Conservation (phyloP, 495 filamentous ascomycete genomes). For the Saxophila tyrrhenica region DNA sequence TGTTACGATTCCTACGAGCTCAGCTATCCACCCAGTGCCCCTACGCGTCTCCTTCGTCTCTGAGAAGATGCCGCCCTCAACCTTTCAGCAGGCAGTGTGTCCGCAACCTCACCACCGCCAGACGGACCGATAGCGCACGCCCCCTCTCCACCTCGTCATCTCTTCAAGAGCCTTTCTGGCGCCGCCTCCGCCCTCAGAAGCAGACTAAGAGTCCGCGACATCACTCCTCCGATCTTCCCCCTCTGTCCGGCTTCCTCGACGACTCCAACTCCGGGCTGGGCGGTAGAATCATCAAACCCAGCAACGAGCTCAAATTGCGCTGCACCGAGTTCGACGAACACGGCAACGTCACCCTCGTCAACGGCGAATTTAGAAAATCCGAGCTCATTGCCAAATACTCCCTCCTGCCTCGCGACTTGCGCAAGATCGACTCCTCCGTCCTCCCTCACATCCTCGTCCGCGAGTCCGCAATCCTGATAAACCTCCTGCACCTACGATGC, state of each 20-base stretch:
- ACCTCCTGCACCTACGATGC: conserved; percentile 83
- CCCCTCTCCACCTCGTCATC: conserved; percentile 8
- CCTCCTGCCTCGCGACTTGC: conserved; percentile 84
- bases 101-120: background rate
- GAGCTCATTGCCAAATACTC: conserved; percentile 87
- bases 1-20: conserved; percentile 17
- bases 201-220: background rate
- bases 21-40: conserved; percentile 15
- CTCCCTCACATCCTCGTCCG: conserved; percentile 95
- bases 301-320: conserved; percentile 68
- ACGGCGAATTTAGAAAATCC: conserved; percentile 92
- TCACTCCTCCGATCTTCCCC: conserved; percentile 42
- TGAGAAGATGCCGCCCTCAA: background rate
- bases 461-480: conserved; percentile 86
- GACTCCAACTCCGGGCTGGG: conserved; percentile 40
- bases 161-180: conserved; percentile 11
- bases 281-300: conserved; percentile 53
- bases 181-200: conserved; percentile 4
- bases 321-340: conserved; percentile 92
- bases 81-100: background rate
- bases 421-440: conserved; percentile 96
- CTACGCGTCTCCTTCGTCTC: background rate
- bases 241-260: conserved; percentile 35
- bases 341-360: conserved; percentile 88
- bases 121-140: background rate